phyloP scores from a whole-genome alignment of 148 eudicot species.

The Diospyros lotus region DNA sequence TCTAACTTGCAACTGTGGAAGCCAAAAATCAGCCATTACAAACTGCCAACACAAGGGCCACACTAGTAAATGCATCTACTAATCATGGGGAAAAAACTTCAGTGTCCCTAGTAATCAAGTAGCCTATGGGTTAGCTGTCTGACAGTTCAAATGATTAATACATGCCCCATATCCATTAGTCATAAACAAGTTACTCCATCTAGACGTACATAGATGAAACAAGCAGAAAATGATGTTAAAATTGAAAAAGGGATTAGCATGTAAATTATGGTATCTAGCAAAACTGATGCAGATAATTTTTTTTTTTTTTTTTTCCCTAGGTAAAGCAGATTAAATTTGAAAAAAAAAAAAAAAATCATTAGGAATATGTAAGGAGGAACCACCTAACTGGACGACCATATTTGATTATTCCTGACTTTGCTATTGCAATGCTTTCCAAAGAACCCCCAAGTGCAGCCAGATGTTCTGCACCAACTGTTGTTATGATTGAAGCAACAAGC shows the following conservation, averaged over 20 bases:
- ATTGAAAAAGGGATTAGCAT: neutral
- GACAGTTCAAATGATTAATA: neutral
- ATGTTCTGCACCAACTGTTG: conserved; percentile 88
- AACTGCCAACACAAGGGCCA: neutral
- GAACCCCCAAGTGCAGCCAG: conserved; percentile 96
- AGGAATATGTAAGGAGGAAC: conserved; percentile 30
- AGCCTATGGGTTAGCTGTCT: neutral
- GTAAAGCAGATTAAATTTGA: neutral
- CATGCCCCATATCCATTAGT: neutral
- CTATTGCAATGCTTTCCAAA: conserved; percentile 85
- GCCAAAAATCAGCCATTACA: neutral
- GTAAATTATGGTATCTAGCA: neutral
- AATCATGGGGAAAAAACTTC: neutral
- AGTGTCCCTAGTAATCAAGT: neutral
- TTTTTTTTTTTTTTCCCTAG: no score
- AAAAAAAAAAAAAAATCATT: neutral
- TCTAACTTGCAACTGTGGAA: no score
- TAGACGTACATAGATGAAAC: neutral
- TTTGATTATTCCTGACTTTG: conserved; percentile 94
- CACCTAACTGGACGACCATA: conserved; percentile 80
- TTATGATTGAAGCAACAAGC: conserved; percentile 76
- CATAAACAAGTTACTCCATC: neutral
- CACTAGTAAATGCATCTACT: neutral
- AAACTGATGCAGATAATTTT: neutral
- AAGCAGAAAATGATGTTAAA: neutral